A percentile compares a stretch with the other conserved stretches of the same genome.
These are phyloP conservation scores for Malus hybrid DNA, from an alignment of 331 rosid genomes.

Conservation along the genomic window DNA sequence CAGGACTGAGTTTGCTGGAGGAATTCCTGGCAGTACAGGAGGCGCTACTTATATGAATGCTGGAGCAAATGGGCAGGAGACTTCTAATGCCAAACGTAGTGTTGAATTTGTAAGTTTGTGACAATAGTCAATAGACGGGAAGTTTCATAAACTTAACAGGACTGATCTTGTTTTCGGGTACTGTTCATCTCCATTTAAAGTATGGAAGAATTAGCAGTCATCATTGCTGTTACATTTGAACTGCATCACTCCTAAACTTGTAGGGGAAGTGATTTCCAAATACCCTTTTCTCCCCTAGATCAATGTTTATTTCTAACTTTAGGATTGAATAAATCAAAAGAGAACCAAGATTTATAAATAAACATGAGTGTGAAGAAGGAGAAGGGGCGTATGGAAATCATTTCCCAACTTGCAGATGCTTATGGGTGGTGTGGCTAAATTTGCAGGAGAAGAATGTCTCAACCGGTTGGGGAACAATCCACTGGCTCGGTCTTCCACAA, in stretches of 20 bases:
- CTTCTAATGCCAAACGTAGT: slow-evolving; percentile 15
- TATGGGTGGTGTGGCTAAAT: slow-evolving; percentile 7
- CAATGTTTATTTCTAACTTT: too few species aligned
- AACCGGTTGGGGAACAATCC: slow-evolving; percentile 18
- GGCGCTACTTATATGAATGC: slow-evolving; percentile 32
- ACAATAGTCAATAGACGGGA: slow-evolving; percentile 1
- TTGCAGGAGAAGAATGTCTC: slow-evolving; percentile 27
- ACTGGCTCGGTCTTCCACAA: slow-evolving; percentile 23
- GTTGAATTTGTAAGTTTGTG: slow-evolving; percentile 7
- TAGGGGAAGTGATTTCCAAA: neutral
- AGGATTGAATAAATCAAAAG: too few species aligned
- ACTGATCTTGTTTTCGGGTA: slow-evolving; percentile 19
- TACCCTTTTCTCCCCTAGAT: neutral
- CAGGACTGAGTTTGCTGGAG: slow-evolving; percentile 26
- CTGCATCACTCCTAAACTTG: slow-evolving; percentile 2
- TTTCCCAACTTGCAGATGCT: neutral
- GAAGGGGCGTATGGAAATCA: too few species aligned
- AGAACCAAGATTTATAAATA: too few species aligned
- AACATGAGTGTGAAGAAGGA: too few species aligned
- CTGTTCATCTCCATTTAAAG: slow-evolving; percentile 20
- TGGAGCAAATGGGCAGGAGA: slow-evolving; percentile 33
- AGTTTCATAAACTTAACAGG: slow-evolving; percentile 1
- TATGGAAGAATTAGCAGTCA: slow-evolving; percentile 29
- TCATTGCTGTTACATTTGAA: slow-evolving; percentile 18
- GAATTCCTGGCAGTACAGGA: slow-evolving; percentile 30